These are phyloP conservation scores for Bruguiera gymnorhiza DNA, from an alignment of 345 rosid genomes.

Conservation along the genomic window DNA sequence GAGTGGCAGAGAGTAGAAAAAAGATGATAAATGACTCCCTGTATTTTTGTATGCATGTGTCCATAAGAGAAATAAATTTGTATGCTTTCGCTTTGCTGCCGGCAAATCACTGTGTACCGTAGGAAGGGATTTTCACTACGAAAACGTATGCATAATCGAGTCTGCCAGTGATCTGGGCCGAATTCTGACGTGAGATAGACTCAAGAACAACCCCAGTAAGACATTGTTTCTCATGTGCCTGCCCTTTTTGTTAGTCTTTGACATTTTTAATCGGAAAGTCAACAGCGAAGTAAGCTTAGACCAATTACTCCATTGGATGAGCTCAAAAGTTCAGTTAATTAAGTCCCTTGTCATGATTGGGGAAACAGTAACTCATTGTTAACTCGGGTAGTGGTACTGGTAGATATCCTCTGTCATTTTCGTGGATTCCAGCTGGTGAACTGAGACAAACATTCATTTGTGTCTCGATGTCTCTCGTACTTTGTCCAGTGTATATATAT, in stretches of 20 bases:
- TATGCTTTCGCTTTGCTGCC: background rate
- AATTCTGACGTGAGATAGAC: too few species aligned
- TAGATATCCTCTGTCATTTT: background rate
- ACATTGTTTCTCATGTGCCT: too few species aligned
- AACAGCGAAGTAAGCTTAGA: too few species aligned
- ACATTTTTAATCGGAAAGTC: too few species aligned
- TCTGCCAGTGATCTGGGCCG: too few species aligned
- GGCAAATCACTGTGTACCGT: background rate
- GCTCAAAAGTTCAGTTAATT: too few species aligned
- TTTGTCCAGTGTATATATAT: background rate
- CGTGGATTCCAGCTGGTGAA: background rate
- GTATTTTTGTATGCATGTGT: constrained; percentile 33
- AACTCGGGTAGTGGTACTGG: background rate
- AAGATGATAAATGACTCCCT: constrained; percentile 22
- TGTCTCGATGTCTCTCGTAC: background rate
- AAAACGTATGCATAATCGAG: background rate
- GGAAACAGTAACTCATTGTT: too few species aligned
- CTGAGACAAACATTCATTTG: background rate
- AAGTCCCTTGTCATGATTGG: too few species aligned
- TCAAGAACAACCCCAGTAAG: too few species aligned
- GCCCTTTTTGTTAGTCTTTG: too few species aligned
- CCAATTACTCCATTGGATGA: too few species aligned
- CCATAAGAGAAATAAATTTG: background rate
- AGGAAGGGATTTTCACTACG: background rate
- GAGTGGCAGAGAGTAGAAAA: constrained; percentile 39